These are phyloP conservation scores for Chalara sp. DNA, from an alignment of 2,329 filamentous ascomycete genomes.

Conservation along the genomic window DNA sequence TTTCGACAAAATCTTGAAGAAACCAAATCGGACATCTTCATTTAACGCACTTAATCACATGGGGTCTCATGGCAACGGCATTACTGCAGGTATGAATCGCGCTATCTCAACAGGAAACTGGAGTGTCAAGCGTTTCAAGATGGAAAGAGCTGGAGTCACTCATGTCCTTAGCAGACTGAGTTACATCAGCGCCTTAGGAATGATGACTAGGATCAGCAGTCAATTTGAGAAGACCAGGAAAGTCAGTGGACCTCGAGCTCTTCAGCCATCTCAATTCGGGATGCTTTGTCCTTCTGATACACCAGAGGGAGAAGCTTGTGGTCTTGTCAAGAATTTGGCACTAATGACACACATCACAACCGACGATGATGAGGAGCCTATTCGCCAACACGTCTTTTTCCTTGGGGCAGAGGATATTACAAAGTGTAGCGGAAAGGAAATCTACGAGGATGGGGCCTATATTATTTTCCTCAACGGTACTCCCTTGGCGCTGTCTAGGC, in stretches of 20 bases:
- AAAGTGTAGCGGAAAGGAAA: slow-evolving; percentile 74
- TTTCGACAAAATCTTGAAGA: slow-evolving; percentile 93
- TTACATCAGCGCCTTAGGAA: slow-evolving; percentile 93
- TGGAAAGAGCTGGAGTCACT: slow-evolving; percentile 95
- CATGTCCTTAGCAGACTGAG: slow-evolving; percentile 92
- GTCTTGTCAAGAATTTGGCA: slow-evolving; percentile 94
- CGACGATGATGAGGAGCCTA: slow-evolving; percentile 86
- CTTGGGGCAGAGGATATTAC: slow-evolving; percentile 80
- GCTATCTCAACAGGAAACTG: slow-evolving; percentile 97
- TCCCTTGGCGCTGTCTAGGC: slow-evolving; percentile 77
- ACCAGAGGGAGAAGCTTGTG: slow-evolving; percentile 96
- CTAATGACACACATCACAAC: slow-evolving; percentile 99
- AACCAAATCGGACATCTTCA: slow-evolving; percentile 79
- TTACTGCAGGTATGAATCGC: slow-evolving; percentile 88
- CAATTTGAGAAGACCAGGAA: slow-evolving; percentile 99
- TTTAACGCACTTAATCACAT: slow-evolving; percentile 86
- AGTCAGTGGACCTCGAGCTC: slow-evolving; percentile 87
- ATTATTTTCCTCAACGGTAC: slow-evolving; percentile 95
- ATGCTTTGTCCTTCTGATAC: slow-evolving; percentile 98
- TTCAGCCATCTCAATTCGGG: slow-evolving; percentile 96
- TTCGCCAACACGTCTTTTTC: slow-evolving; percentile 78
- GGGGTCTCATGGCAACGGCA: slow-evolving; percentile 75
- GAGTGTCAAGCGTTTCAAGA: slow-evolving; percentile 96
- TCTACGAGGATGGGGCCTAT: slow-evolving; percentile 78
- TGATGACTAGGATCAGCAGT: slow-evolving; percentile 99